Percentiles rank a stretch among this genome's conserved stretches.
These are phyloP conservation scores for Colletotrichum musicola DNA, from an alignment of 2,329 filamentous ascomycete species.

Conservation along the genomic window DNA sequence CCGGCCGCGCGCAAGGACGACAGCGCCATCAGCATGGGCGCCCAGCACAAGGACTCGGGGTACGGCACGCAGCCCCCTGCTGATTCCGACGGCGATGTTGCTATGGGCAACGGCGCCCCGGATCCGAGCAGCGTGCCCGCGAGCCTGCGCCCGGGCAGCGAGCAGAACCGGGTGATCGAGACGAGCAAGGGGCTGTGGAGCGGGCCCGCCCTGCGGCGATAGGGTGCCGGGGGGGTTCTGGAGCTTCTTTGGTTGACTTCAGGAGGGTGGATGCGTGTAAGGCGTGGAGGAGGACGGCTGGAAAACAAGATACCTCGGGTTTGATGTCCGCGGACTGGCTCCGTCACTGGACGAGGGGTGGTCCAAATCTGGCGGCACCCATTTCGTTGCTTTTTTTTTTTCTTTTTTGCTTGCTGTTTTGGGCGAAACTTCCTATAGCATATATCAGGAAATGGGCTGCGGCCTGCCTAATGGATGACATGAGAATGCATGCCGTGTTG, in stretches of 20 bases:
- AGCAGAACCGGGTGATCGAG: conserved; percentile 70
- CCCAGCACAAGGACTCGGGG: conserved; percentile 59
- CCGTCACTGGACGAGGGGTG: conserved; percentile 29
- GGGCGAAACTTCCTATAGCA: conserved; percentile 27
- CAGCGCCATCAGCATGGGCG: conserved; percentile 56
- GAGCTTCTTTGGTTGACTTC: too few relatives aligned
- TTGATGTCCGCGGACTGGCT: conserved; percentile 34
- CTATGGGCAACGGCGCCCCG: conserved; percentile 60
- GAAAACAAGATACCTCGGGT: conserved; percentile 36
- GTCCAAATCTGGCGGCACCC: conserved; percentile 15
- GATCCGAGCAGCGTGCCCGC: conserved; percentile 56
- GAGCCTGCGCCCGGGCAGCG: conserved; percentile 66
- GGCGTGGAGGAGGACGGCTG: neutral
- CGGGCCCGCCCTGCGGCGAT: conserved; percentile 31
- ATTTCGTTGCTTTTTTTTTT: conserved; percentile 26
- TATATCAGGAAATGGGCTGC: conserved; percentile 25
- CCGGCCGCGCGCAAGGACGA: conserved; percentile 56
- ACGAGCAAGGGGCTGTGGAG: conserved; percentile 75
- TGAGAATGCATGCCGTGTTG: neutral
- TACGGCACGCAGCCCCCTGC: conserved; percentile 58
- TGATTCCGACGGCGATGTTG: conserved; percentile 55
- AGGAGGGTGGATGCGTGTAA: too few relatives aligned
- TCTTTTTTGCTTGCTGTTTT: conserved; percentile 14
- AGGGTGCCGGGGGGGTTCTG: conserved; percentile 16
- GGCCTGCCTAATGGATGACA: conserved; percentile 21